phyloP scores from a whole-genome alignment of 331 rosid genomes.

The Prunus yedoensis region DNA sequence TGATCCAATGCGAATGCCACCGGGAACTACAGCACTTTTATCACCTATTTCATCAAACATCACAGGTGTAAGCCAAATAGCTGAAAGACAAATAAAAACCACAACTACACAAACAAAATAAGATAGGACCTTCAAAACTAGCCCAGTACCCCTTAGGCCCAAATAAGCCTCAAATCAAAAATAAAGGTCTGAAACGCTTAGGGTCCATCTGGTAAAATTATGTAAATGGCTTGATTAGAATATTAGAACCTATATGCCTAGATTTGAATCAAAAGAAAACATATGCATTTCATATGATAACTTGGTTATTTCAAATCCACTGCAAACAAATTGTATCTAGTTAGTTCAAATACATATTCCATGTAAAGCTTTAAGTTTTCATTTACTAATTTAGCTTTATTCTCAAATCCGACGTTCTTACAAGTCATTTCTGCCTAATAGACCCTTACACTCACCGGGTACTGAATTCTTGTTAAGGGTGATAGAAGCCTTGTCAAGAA shows the following conservation, averaged over 20 bases:
- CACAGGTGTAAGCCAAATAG: neutral
- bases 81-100: neutral
- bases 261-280: neutral
- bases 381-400: neutral
- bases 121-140: neutral
- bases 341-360: neutral
- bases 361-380: neutral
- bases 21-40: slow-evolving; percentile 85
- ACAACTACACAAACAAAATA: neutral
- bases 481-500: slow-evolving; percentile 87
- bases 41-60: slow-evolving; percentile 53
- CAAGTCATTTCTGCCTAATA: neutral
- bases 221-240: neutral
- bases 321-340: too few relatives aligned
- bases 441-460: slow-evolving; percentile 52
- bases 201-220: neutral
- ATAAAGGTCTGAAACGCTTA: neutral
- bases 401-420: neutral
- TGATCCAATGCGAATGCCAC: slow-evolving; percentile 95
- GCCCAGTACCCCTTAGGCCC: neutral
- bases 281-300: neutral
- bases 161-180: neutral
- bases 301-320: neutral
- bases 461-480: slow-evolving; percentile 95
- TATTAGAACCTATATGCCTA: neutral